Evolutionary conservation across 1,139 yeast genomes (phyloP), one percentile per base, ranked within the genome.

Genomic region (Taiozyma sp.): DNA sequence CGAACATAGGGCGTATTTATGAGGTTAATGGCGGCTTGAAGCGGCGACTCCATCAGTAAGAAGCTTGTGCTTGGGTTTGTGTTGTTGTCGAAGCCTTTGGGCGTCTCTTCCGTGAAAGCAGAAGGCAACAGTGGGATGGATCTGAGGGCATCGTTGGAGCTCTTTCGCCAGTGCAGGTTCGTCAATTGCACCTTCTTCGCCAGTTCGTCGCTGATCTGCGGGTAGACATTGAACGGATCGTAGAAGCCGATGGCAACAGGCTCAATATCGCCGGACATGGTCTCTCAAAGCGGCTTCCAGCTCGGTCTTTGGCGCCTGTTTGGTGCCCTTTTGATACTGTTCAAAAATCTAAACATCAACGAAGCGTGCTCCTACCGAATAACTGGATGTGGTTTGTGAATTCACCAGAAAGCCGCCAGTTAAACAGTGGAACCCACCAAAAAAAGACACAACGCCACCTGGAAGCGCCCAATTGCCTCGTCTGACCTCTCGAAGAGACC

Each of bases 181-280:
- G 83, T 79, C 41, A 92, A 71, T 3, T 90, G 92, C 4, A 88
- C 72, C 52, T 79, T 76, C 14, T 75, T 57, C 42, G 71, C 70
- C 27, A 92, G 67, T 39, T 80, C 84, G 4, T 72, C 67, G 55
- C 76, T 67, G n/a, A 91, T 68, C 46, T 71, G 69, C 1, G 81
- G 78, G 61, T 78, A 87, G 1, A 86, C 79, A 43, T 80, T 80
- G 64, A 88, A 87, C 1, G 98, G 98, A 65, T 93, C 98, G 67
- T 87, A 90, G 67, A 83, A 91, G 10, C 95, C 91, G 28, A 86
- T 70, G 45, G 66, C 64, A 5, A 83, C 69, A 27, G 75, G 71
- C 57, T 63, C 51, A 13, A 51, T 43, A 14, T 36, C 1, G 24
- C 19, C 23, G 10, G 29, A 10, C 53, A 50, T 50, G 36, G 9